These are phyloP conservation scores for Botryotinia narcissicola DNA, from an alignment of 2,329 filamentous ascomycete species.

Conservation along the genomic window DNA sequence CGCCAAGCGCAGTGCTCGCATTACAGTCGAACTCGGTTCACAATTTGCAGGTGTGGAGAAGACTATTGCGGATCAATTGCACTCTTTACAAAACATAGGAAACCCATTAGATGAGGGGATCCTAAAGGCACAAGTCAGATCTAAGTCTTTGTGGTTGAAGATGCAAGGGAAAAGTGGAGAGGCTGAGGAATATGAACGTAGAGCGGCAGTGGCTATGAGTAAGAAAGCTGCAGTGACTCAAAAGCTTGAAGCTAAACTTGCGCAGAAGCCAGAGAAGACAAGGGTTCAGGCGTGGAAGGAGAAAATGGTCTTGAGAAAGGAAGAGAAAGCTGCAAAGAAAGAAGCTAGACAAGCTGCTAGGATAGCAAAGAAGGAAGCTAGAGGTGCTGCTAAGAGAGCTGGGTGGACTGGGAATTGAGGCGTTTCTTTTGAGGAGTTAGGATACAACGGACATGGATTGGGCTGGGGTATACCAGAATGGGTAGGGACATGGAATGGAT, in stretches of 20 bases:
- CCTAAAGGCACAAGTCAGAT: slow-evolving; percentile 53
- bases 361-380: slow-evolving; percentile 1
- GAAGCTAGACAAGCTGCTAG: slow-evolving; percentile 3
- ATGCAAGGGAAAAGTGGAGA: slow-evolving; percentile 50
- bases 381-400: neutral
- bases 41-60: slow-evolving; percentile 38
- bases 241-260: neutral
- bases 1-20: slow-evolving; percentile 33
- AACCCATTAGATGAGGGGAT: slow-evolving; percentile 47
- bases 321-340: slow-evolving; percentile 15
- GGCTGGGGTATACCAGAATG: slow-evolving; percentile 12
- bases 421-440: slow-evolving; percentile 16
- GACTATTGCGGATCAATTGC: slow-evolving; percentile 39
- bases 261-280: neutral
- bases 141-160: slow-evolving; percentile 57
- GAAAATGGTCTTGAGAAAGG: slow-evolving; percentile 1
- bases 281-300: neutral
- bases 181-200: slow-evolving; percentile 46
- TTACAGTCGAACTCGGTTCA: slow-evolving; percentile 33
- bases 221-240: slow-evolving; percentile 17
- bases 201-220: slow-evolving; percentile 42
- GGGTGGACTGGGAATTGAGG: slow-evolving; percentile 1
- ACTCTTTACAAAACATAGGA: slow-evolving; percentile 41
- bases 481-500: slow-evolving; percentile 11
- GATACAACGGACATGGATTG: slow-evolving; percentile 10